Evolutionary conservation across 208 protist species (phyloP).

Genomic region (Acanthamoeba culbertsoni): DNA sequence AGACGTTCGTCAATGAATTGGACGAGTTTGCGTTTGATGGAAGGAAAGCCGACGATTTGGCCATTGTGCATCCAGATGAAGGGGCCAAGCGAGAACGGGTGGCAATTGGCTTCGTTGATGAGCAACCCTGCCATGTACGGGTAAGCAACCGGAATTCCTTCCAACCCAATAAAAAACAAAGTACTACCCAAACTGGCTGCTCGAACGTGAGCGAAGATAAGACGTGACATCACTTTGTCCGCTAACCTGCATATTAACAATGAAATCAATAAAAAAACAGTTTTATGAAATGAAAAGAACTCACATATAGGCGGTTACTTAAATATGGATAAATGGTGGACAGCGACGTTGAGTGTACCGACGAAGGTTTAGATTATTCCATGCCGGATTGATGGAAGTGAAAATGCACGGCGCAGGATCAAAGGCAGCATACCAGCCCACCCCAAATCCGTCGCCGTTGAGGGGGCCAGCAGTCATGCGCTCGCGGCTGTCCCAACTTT

Average conservation of each 20-base stretch:
- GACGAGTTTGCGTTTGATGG: not conserved
- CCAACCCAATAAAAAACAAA: no score
- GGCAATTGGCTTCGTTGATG: constrained; percentile 61
- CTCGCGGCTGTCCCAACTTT: constrained; percentile 40
- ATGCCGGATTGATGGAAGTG: constrained; percentile 60
- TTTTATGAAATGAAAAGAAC: not conserved
- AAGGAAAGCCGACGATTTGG: not conserved
- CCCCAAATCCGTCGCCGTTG: constrained; percentile 61
- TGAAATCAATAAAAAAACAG: not conserved
- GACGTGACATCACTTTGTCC: constrained; percentile 51
- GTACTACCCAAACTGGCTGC: constrained; percentile 45
- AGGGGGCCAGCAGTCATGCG: constrained; percentile 40
- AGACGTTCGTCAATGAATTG: not conserved
- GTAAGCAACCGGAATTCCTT: no score
- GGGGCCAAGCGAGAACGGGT: constrained; percentile 44
- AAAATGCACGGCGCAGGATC: constrained; percentile 57
- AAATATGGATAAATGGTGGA: not conserved
- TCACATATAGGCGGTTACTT: not conserved
- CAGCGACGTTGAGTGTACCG: not conserved
- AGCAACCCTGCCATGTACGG: not conserved
- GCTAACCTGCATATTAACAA: not conserved
- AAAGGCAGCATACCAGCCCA: constrained; percentile 60
- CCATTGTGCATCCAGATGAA: constrained; percentile 69
- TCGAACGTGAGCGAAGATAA: constrained; percentile 51
- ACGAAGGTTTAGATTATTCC: constrained; percentile 64